phyloP scores from a whole-genome alignment of 176 grass and related monocot genomes.

The Saccharum officinarum region DNA sequence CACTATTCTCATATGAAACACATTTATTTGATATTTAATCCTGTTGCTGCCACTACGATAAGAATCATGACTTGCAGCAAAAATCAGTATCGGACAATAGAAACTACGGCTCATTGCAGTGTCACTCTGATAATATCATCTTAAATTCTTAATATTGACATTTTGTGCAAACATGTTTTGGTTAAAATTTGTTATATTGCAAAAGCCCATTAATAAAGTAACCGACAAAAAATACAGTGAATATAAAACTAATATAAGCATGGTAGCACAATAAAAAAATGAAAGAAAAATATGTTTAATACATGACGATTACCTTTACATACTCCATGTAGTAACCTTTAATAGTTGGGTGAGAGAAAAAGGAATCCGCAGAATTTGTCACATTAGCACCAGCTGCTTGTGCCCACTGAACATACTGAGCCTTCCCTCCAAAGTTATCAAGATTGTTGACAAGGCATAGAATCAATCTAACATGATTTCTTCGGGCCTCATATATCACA shows the following conservation, averaged over 20 bases:
- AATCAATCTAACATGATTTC: constrained; percentile 70
- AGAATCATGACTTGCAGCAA: constrained; percentile 8
- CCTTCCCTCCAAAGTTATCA: constrained; percentile 84
- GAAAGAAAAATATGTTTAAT: neutral
- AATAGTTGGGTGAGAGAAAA: constrained; percentile 78
- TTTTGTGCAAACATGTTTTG: neutral
- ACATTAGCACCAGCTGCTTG: constrained; percentile 68
- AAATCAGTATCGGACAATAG: neutral
- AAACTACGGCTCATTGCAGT: neutral
- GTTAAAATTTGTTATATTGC: neutral
- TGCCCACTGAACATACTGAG: constrained; percentile 91
- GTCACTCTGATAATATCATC: neutral
- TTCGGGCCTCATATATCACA: constrained; percentile 82
- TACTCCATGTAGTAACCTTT: constrained; percentile 78
- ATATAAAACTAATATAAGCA: neutral
- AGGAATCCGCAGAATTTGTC: constrained; percentile 60
- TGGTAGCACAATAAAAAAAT: neutral
- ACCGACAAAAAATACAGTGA: constrained; percentile 9
- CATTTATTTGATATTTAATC: constrained; percentile 8
- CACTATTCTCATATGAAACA: constrained; percentile 4
- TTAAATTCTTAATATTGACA: neutral
- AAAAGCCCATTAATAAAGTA: neutral
- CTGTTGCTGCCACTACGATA: neutral
- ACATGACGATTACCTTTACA: constrained; percentile 59
- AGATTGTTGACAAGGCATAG: constrained; percentile 97